Percentiles rank a stretch among this genome's conserved stretches.
phyloP scores from a whole-genome alignment of 208 protist genomes.

The Acanthamoeba royreba region DNA sequence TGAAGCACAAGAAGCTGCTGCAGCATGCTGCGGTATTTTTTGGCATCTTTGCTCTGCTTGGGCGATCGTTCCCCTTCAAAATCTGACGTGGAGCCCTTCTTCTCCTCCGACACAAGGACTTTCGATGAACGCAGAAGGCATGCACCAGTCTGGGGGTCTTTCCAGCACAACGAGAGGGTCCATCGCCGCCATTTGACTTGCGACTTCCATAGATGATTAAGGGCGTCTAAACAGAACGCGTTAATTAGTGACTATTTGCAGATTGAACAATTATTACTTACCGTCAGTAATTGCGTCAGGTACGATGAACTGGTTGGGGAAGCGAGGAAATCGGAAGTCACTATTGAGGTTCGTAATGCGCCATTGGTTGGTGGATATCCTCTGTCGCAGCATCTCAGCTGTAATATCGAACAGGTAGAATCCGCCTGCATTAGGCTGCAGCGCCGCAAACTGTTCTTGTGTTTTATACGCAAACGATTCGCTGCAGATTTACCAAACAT shows the following conservation, averaged over 20 bases:
- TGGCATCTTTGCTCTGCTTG: not conserved
- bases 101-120: not conserved
- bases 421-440: not conserved
- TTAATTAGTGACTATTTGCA: not conserved
- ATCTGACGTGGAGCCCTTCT: not conserved
- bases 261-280: not conserved
- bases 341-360: not conserved
- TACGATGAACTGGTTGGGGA: not conserved
- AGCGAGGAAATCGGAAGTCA: not conserved
- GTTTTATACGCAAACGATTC: not conserved
- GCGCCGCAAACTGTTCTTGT: not conserved
- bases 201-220: not conserved
- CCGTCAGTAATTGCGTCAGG: not conserved
- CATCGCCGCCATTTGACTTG: not conserved
- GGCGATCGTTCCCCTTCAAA: not conserved
- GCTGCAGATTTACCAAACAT: not conserved
- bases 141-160: not conserved
- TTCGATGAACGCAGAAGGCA: not conserved
- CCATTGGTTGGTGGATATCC: not conserved
- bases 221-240: not conserved
- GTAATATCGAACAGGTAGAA: not conserved
- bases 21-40: not conserved
- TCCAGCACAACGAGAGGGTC: not conserved
- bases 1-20: not conserved
- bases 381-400: no score